phyloP scores from a whole-genome alignment of 352 stramenopile genomes.

The Elongisporangium anandrum region DNA sequence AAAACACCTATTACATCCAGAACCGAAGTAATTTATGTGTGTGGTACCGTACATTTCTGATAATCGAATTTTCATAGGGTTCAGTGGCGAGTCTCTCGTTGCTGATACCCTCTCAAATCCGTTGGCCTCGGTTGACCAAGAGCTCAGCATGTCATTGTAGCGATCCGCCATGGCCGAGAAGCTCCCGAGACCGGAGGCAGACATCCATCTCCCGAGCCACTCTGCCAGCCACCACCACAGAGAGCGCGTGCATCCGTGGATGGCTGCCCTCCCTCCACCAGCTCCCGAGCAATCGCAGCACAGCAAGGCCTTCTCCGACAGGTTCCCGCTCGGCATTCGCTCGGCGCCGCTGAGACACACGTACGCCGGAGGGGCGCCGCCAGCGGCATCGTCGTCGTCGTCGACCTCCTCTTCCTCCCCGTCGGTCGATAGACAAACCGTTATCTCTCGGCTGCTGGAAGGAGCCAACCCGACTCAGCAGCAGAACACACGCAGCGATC shows the following conservation, averaged over 20 bases:
- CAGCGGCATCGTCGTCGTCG: constrained; percentile 13
- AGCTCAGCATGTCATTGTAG: background rate
- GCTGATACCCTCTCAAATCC: background rate
- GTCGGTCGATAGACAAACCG: constrained; percentile 9
- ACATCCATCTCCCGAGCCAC: background rate
- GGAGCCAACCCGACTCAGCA: constrained; percentile 6
- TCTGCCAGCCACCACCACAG: background rate
- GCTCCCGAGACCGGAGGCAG: background rate
- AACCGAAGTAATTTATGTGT: background rate
- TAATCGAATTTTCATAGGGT: background rate
- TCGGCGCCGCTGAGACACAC: background rate
- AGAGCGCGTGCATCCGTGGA: constrained; percentile 25
- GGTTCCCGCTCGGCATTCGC: background rate
- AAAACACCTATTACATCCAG: background rate
- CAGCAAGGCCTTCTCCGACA: background rate
- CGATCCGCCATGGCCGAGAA: background rate
- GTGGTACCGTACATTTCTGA: background rate
- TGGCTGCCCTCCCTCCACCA: constrained; percentile 4
- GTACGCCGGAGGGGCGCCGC: constrained; percentile 1
- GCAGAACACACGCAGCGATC: constrained; percentile 4
- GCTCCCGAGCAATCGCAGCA: background rate
- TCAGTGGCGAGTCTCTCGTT: background rate
- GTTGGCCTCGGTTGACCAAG: background rate
- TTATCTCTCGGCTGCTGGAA: constrained; percentile 19
- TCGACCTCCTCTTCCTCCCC: constrained; percentile 15